Evolutionary conservation across 768 basidiomycete genomes (phyloP).

Genomic region (Pleurotus cornucopiae): DNA sequence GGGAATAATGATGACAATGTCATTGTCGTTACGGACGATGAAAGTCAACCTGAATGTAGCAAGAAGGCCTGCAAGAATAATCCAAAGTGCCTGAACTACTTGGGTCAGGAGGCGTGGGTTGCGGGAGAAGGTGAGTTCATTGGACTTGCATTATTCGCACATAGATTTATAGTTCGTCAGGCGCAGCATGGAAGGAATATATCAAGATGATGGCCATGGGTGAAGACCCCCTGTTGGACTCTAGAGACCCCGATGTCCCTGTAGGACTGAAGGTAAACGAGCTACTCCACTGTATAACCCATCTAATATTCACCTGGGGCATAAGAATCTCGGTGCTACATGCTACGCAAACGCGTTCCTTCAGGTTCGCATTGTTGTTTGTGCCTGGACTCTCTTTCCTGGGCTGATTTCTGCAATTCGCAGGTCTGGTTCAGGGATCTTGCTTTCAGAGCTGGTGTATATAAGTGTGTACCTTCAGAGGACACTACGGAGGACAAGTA

Average conservation of each 20-base stretch:
- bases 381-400: not conserved
- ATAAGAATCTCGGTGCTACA: conserved; percentile 91
- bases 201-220: conserved; percentile 50
- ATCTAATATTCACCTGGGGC: conserved; percentile 5
- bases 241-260: conserved; percentile 53
- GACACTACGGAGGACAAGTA: conserved; percentile 38
- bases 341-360: conserved; percentile 96
- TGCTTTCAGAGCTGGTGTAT: conserved; percentile 80
- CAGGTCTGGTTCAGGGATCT: conserved; percentile 92
- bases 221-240: conserved; percentile 45
- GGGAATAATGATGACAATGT: conserved; percentile 53
- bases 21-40: conserved; percentile 70
- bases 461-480: conserved; percentile 60
- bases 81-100: conserved; percentile 82
- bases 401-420: not conserved
- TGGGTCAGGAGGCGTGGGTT: conserved; percentile 84
- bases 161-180: conserved; percentile 27
- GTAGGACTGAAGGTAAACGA: conserved; percentile 68
- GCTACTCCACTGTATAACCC: conserved; percentile 9
- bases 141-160: conserved; percentile 5
- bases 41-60: conserved; percentile 43
- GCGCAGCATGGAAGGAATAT: conserved; percentile 45
- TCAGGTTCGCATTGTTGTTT: conserved; percentile 46
- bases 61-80: conserved; percentile 69
- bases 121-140: conserved; percentile 45